Conservation (phyloP, 768 basidiomycete genomes). For the Nidula microcarpa region DNA sequence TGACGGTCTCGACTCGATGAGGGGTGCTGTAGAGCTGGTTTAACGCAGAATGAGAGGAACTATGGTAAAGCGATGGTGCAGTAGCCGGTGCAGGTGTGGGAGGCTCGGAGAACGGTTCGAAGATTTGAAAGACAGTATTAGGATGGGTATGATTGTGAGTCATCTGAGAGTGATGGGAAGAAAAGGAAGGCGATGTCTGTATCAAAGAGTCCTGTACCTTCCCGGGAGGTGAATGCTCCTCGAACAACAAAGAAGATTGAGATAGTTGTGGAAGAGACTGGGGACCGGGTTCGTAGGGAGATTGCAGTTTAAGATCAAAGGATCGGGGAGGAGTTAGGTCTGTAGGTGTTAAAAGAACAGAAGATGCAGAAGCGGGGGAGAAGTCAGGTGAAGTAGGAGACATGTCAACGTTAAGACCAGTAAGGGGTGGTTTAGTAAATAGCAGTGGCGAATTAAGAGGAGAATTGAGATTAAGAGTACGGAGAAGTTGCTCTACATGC, state of each 20-base stretch:
- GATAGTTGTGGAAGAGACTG: constrained; percentile 41
- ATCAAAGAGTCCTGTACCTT: constrained; percentile 15
- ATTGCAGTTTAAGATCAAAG: constrained; percentile 54
- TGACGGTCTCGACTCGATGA: constrained; percentile 22
- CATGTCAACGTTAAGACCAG: constrained; percentile 40
- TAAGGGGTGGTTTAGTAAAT: constrained; percentile 39
- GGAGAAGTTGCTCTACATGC: constrained; percentile 80
- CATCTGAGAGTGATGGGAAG: constrained; percentile 9
- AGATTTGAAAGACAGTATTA: constrained; percentile 32
- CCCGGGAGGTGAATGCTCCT: constrained; percentile 24
- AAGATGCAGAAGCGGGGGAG: constrained; percentile 70
- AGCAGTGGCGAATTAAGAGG: constrained; percentile 44
- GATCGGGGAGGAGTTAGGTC: constrained; percentile 66
- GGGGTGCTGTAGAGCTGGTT: constrained; percentile 27
- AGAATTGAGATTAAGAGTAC: constrained; percentile 76
- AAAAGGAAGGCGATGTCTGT: constrained; percentile 14
- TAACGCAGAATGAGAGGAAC: constrained; percentile 15
- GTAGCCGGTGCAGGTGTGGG: constrained; percentile 28
- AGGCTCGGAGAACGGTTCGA: constrained; percentile 52
- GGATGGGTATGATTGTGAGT: constrained; percentile 5
- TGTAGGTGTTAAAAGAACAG: constrained; percentile 70
- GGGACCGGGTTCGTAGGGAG: constrained; percentile 48
- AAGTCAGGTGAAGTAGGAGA: constrained; percentile 62
- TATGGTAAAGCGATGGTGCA: constrained; percentile 17
- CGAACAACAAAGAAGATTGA: constrained; percentile 40